phyloP scores from a whole-genome alignment of 1,284 basidiomycete species.

The Boletellus deceptivus region DNA sequence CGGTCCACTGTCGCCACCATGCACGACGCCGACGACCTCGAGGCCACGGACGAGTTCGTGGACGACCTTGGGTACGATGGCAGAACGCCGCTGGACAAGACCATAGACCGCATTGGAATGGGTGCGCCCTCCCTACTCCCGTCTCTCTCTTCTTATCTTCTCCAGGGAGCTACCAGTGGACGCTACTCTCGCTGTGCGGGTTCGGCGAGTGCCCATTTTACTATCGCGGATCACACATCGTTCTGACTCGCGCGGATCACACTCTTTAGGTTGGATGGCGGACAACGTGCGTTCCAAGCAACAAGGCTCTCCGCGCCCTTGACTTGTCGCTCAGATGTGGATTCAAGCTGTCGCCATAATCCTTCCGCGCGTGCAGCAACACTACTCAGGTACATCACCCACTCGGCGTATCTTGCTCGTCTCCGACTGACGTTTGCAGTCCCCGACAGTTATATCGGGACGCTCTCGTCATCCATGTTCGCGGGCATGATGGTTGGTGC shows the following conservation, averaged over 20 bases:
- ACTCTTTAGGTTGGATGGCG: constrained; percentile 70
- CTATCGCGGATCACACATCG: not conserved
- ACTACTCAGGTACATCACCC: constrained; percentile 63
- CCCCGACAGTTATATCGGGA: constrained; percentile 71
- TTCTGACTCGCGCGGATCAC: not conserved
- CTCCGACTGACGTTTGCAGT: constrained; percentile 42
- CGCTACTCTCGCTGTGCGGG: constrained; percentile 77
- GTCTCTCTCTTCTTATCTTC: not conserved
- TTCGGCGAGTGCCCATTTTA: constrained; percentile 59
- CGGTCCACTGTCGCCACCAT: constrained; percentile 35
- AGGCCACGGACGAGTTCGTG: constrained; percentile 37
- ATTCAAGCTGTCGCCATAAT: constrained; percentile 87
- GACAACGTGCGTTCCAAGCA: constrained; percentile 63
- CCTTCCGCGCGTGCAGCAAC: constrained; percentile 87
- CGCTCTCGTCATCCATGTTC: constrained; percentile 79
- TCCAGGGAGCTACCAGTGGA: constrained; percentile 78
- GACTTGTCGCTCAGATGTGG: constrained; percentile 70
- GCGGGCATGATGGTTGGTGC: constrained; percentile 97
- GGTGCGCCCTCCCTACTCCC: constrained; percentile 42
- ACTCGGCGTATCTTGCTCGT: constrained; percentile 6
- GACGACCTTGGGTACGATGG: constrained; percentile 43
- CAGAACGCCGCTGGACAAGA: constrained; percentile 76
- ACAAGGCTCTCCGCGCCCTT: constrained; percentile 21
- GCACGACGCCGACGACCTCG: constrained; percentile 34
- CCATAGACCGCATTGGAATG: constrained; percentile 89